phyloP scores from a whole-genome alignment of 2,329 filamentous ascomycete genomes.

The Cercospora canescens region DNA sequence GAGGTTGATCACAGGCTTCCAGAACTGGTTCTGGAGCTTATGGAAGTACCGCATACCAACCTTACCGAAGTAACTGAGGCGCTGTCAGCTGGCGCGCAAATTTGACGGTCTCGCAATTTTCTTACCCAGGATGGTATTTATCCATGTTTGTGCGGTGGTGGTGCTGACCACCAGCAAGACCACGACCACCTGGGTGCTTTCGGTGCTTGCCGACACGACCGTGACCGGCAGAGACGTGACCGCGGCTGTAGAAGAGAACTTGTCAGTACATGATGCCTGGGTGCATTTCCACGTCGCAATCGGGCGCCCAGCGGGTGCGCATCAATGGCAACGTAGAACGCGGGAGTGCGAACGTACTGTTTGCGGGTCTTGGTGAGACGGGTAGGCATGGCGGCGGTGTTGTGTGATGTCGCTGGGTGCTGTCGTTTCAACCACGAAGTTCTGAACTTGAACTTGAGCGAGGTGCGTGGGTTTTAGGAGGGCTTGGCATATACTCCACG shows the following conservation, averaged over 20 bases:
- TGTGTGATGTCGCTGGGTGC: constrained; percentile 17
- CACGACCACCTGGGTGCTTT: constrained; percentile 77
- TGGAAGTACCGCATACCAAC: constrained; percentile 70
- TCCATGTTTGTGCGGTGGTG: constrained; percentile 93
- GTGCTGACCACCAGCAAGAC: constrained; percentile 98
- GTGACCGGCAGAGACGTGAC: constrained; percentile 97
- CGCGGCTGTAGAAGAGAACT: constrained; percentile 62
- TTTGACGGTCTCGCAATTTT: too few species aligned
- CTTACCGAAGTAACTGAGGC: constrained; percentile 69
- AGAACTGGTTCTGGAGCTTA: constrained; percentile 92
- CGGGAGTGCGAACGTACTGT: constrained; percentile 59
- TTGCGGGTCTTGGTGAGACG: constrained; percentile 75
- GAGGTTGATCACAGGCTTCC: constrained; percentile 98
- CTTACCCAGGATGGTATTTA: constrained; percentile 82
- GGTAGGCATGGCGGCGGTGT: constrained; percentile 62
- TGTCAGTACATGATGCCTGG: background rate
- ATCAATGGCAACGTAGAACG: constrained; percentile 3
- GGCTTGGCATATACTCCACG: background rate
- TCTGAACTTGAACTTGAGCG: constrained; percentile 1
- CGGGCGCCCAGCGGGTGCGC: background rate
- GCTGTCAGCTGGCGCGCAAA: background rate
- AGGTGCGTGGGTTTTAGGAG: constrained; percentile 1
- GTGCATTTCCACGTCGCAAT: background rate
- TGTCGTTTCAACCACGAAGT: background rate
- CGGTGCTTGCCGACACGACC: constrained; percentile 99